Conservation (phyloP, 306 rosid species). For the Vachellia collinsii region DNA sequence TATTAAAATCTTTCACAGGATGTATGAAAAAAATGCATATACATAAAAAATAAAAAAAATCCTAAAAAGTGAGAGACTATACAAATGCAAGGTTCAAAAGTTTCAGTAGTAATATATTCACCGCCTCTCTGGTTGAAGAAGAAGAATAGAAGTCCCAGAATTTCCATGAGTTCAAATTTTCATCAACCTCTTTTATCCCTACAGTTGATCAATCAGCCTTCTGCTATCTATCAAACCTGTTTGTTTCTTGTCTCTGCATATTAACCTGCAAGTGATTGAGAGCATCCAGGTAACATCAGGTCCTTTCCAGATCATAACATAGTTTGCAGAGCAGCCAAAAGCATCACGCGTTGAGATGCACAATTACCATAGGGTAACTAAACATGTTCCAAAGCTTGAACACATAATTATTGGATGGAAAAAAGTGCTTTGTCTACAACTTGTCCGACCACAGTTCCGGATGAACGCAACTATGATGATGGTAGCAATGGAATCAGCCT, state of each 20-base stretch:
- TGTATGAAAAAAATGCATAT: conserved; percentile 7
- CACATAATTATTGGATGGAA: conserved; percentile 9
- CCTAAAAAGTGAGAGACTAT: conserved; percentile 23
- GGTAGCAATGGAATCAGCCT: conserved; percentile 4
- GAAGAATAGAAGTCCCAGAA: conserved; percentile 30
- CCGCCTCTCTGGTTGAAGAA: conserved; percentile 8
- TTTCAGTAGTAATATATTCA: conserved; percentile 7
- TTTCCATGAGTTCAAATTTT: conserved; percentile 28
- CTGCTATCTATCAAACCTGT: background rate
- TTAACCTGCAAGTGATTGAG: conserved; percentile 13
- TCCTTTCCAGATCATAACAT: conserved; percentile 12
- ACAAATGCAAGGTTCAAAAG: conserved; percentile 28
- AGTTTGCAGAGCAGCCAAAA: background rate
- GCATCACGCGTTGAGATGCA: background rate
- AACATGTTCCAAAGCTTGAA: conserved; percentile 26
- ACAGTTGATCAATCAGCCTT: conserved; percentile 18
- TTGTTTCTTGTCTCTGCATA: conserved; percentile 25
- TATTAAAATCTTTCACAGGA: conserved; percentile 1
- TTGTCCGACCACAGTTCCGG: conserved; percentile 25
- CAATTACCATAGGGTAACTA: background rate
- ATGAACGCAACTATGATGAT: conserved; percentile 13
- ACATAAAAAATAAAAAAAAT: conserved; percentile 19
- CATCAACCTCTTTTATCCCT: conserved; percentile 25
- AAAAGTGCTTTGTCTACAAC: conserved; percentile 24
- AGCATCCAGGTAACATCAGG: background rate